Conservation (phyloP, 1,139 yeast species). For the Diutina rugosa region DNA sequence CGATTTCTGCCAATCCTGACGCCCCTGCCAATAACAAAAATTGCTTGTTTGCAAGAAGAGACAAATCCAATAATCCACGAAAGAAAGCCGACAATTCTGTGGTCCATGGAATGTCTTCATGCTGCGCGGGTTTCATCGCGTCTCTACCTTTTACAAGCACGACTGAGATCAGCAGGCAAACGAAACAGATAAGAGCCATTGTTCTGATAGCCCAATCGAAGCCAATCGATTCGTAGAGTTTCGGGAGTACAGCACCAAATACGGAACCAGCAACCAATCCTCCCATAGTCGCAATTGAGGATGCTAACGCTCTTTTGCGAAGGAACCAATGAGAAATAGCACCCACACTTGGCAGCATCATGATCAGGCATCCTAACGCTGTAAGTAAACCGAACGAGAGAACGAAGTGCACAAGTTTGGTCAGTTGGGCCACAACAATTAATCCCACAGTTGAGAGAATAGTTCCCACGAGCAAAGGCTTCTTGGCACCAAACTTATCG, state of each 20-base stretch:
- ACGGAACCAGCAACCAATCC: slow-evolving; percentile 53
- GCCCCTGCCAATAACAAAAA: slow-evolving; percentile 28
- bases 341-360: slow-evolving; percentile 48
- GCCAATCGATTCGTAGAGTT: slow-evolving; percentile 33
- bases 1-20: slow-evolving; percentile 34
- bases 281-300: slow-evolving; percentile 47
- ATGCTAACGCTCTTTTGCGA: slow-evolving; percentile 39
- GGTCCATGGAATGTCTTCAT: not conserved
- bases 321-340: slow-evolving; percentile 53
- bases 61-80: slow-evolving; percentile 23
- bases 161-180: slow-evolving; percentile 15
- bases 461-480: slow-evolving; percentile 34
- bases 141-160: slow-evolving; percentile 5
- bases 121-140: not conserved
- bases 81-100: slow-evolving; percentile 4
- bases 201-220: slow-evolving; percentile 52
- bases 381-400: slow-evolving; percentile 42
- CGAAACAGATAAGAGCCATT: slow-evolving; percentile 35
- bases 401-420: slow-evolving; percentile 42
- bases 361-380: slow-evolving; percentile 44
- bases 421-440: slow-evolving; percentile 41
- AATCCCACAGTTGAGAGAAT: slow-evolving; percentile 33
- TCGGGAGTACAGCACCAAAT: slow-evolving; percentile 42
- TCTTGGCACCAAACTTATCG: slow-evolving; percentile 41
- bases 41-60: slow-evolving; percentile 25